A percentile compares a stretch with the other conserved stretches of the same genome.
Conservation (phyloP, 805 yeast genomes). For the Pichia kluyveri region DNA sequence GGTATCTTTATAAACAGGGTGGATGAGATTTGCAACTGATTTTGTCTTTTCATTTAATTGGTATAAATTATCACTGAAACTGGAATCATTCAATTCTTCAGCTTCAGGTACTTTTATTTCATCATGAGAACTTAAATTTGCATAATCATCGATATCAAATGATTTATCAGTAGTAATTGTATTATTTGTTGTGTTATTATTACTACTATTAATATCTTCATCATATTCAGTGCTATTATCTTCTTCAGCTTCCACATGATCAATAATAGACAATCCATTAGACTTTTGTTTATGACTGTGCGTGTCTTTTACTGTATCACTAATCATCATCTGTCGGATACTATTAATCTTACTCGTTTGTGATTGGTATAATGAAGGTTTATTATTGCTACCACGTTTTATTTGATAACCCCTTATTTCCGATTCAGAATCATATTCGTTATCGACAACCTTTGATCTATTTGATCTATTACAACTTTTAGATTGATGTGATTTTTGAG, state of each 20-base stretch:
- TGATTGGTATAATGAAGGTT: not conserved
- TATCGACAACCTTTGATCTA: no score
- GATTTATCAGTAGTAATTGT: not conserved
- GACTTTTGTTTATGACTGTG: no score
- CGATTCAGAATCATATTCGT: no score
- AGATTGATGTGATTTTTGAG: not conserved
- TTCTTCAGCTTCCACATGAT: no score
- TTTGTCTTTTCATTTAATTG: not conserved
- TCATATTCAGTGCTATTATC: not conserved
- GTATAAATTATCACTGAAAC: not conserved
- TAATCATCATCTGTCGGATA: no score
- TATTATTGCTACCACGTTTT: not conserved
- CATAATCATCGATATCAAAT: not conserved
- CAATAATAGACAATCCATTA: no score
- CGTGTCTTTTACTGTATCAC: no score
- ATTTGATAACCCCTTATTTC: no score
- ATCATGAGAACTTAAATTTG: not conserved
- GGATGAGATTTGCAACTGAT: conserved; percentile 3
- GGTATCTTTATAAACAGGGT: conserved; percentile 3
- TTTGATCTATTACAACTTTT: no score
- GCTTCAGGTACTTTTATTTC: not conserved
- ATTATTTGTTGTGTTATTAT: not conserved
- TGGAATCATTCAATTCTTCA: not conserved
- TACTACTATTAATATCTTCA: not conserved
- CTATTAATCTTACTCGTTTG: no score